Conservation (phyloP, 805 yeast genomes). For the Nakazawaea pomicola region DNA sequence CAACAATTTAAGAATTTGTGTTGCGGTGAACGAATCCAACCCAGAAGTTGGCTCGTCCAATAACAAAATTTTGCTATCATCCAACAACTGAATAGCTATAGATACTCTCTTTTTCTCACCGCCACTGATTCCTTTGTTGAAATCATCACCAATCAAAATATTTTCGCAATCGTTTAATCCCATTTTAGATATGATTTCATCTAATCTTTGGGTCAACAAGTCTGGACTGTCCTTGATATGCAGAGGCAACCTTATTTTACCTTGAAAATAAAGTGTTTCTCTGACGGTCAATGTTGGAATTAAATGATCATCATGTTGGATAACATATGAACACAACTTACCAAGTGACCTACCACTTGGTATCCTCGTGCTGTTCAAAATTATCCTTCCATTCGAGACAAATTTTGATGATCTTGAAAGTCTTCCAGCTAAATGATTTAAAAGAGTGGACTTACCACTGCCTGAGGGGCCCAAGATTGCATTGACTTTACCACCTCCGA, state of each 20-base stretch:
- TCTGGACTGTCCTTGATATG: conserved; percentile 24
- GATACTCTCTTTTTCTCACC: conserved; percentile 83
- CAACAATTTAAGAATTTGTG: conserved; percentile 58
- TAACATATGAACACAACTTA: conserved; percentile 65
- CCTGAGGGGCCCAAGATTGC: conserved; percentile 84
- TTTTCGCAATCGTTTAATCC: conserved; percentile 77
- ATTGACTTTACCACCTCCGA: conserved; percentile 53
- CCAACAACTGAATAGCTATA: conserved; percentile 72
- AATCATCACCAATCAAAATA: conserved; percentile 59
- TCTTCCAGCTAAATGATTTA: conserved; percentile 61
- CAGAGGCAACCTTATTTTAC: conserved; percentile 55
- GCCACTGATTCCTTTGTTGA: conserved; percentile 63
- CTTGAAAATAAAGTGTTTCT: conserved; percentile 73
- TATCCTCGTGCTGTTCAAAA: conserved; percentile 33
- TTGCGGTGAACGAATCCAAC: conserved; percentile 73
- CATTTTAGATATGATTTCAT: conserved; percentile 54
- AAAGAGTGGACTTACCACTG: conserved; percentile 66
- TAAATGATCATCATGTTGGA: conserved; percentile 75
- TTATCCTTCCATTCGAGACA: conserved; percentile 33
- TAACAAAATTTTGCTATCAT: conserved; percentile 65
- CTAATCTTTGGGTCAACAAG: conserved; percentile 44
- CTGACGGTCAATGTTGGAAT: conserved; percentile 68
- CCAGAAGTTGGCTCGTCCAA: conserved; percentile 92
- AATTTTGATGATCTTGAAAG: conserved; percentile 27
- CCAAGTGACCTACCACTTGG: conserved; percentile 28